A percentile compares a stretch with the other conserved stretches of the same genome.
Conservation (phyloP, 2,329 filamentous ascomycete genomes). For the Ophiosphaerella korrae region DNA sequence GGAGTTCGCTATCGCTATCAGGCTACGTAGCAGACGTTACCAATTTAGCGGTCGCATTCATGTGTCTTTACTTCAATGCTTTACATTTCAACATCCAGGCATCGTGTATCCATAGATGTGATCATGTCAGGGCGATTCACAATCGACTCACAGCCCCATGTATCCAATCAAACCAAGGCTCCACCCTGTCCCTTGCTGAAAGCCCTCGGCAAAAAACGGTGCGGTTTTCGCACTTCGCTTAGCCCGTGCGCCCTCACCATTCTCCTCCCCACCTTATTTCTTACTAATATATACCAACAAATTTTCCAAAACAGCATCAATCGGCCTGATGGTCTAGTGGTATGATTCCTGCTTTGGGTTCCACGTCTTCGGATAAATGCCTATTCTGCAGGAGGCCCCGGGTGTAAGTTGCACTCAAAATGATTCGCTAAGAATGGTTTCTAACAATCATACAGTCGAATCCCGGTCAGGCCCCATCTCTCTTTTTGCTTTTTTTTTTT, state of each 20-base stretch:
- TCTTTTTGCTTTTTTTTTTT: constrained; percentile 15
- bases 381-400: constrained; percentile 37
- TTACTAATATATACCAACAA: neutral
- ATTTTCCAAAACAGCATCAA: neutral
- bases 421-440: constrained; percentile 7
- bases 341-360: constrained; percentile 35
- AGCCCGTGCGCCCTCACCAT: neutral
- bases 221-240: too few relatives aligned
- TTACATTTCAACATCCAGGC: too few relatives aligned
- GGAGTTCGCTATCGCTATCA: too few relatives aligned
- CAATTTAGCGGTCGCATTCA: too few relatives aligned
- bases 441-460: constrained; percentile 28
- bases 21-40: too few relatives aligned
- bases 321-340: constrained; percentile 23
- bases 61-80: too few relatives aligned
- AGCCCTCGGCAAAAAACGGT: too few relatives aligned
- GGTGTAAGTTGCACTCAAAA: constrained; percentile 27
- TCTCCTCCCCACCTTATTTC: neutral
- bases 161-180: too few relatives aligned
- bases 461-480: constrained; percentile 34
- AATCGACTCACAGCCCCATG: too few relatives aligned
- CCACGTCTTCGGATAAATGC: neutral
- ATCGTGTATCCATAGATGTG: too few relatives aligned
- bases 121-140: too few relatives aligned
- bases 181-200: too few relatives aligned